Percentiles rank a stretch among this genome's conserved stretches.
Evolutionary conservation across 2,329 filamentous ascomycete species (phyloP).

Genomic region (Aspergillus sp.): DNA sequence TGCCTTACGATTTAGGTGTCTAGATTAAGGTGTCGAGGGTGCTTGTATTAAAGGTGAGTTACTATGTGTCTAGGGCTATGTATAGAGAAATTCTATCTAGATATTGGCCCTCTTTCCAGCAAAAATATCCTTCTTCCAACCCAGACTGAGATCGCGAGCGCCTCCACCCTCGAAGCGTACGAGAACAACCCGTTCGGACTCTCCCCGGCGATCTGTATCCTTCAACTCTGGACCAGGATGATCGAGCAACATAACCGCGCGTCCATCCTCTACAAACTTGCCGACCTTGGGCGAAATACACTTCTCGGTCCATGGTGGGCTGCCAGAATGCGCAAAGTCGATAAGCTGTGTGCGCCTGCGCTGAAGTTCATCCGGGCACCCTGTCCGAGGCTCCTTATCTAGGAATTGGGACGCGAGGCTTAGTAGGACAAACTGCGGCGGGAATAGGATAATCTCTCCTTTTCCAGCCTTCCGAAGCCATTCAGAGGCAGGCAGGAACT

Average conservation of each 20-base stretch:
- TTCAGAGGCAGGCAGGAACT: slow-evolving; percentile 70
- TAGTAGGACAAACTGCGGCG: slow-evolving; percentile 75
- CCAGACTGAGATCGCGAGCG: slow-evolving; percentile 60
- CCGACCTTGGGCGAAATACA: slow-evolving; percentile 51
- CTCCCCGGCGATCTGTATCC: slow-evolving; percentile 52
- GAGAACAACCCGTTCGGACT: slow-evolving; percentile 60
- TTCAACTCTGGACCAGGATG: slow-evolving; percentile 61
- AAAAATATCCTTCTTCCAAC: slow-evolving; percentile 53
- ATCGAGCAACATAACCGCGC: slow-evolving; percentile 58
- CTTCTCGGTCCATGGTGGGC: slow-evolving; percentile 52
- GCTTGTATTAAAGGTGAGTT: not conserved
- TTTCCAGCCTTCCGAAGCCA: slow-evolving; percentile 70
- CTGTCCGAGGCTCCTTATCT: slow-evolving; percentile 38
- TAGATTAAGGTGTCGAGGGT: not conserved
- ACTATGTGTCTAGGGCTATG: slow-evolving; percentile 1
- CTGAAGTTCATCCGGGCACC: slow-evolving; percentile 34
- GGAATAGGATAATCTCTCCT: slow-evolving; percentile 81
- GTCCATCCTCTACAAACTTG: slow-evolving; percentile 50
- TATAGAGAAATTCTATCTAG: slow-evolving; percentile 21
- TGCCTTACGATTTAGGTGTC: not conserved
- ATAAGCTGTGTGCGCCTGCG: slow-evolving; percentile 52
- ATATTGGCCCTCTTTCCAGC: slow-evolving; percentile 40
- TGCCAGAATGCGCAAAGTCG: slow-evolving; percentile 53
- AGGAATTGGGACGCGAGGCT: slow-evolving; percentile 57
- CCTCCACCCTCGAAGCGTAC: slow-evolving; percentile 62